A percentile compares a stretch with the other conserved stretches of the same genome.
phyloP scores from a whole-genome alignment of 2,329 filamentous ascomycete species.

The Triangularia verruculosa region DNA sequence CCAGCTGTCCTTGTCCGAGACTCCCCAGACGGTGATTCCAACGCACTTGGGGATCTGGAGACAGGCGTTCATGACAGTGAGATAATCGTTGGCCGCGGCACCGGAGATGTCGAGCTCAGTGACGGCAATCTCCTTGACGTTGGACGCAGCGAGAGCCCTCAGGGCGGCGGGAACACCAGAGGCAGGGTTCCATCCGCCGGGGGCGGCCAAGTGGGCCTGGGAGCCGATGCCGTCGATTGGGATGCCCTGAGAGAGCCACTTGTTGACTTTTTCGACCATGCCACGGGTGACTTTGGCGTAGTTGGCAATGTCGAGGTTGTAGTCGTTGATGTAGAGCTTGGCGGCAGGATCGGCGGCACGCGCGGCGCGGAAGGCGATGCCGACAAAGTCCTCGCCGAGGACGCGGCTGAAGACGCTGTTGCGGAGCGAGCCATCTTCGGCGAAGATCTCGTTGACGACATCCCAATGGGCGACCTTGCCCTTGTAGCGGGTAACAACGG shows the following conservation, averaged over 20 bases:
- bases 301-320: slow-evolving; percentile 60
- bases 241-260: slow-evolving; percentile 59
- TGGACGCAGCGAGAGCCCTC: slow-evolving; percentile 49
- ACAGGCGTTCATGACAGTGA: slow-evolving; percentile 57
- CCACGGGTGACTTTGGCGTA: slow-evolving; percentile 54
- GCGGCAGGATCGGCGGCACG: slow-evolving; percentile 62
- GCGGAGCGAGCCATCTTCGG: slow-evolving; percentile 59
- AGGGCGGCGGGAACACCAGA: slow-evolving; percentile 39
- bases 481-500: slow-evolving; percentile 57
- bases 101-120: slow-evolving; percentile 65
- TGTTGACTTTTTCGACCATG: slow-evolving; percentile 58
- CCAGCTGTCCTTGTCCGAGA: slow-evolving; percentile 52
- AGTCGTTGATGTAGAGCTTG: slow-evolving; percentile 75
- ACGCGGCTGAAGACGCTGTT: slow-evolving; percentile 63
- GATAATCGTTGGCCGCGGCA: slow-evolving; percentile 55
- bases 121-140: slow-evolving; percentile 56
- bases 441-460: slow-evolving; percentile 64
- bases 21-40: slow-evolving; percentile 63
- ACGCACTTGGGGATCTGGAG: slow-evolving; percentile 57
- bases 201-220: slow-evolving; percentile 50
- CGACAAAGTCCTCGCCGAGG: slow-evolving; percentile 67
- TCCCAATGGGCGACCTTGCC: slow-evolving; percentile 63
- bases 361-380: slow-evolving; percentile 67
- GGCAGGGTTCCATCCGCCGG: slow-evolving; percentile 19
- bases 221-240: slow-evolving; percentile 65